Evolutionary conservation across 1,284 basidiomycete genomes (phyloP).

Genomic region (Ustilago sp.): DNA sequence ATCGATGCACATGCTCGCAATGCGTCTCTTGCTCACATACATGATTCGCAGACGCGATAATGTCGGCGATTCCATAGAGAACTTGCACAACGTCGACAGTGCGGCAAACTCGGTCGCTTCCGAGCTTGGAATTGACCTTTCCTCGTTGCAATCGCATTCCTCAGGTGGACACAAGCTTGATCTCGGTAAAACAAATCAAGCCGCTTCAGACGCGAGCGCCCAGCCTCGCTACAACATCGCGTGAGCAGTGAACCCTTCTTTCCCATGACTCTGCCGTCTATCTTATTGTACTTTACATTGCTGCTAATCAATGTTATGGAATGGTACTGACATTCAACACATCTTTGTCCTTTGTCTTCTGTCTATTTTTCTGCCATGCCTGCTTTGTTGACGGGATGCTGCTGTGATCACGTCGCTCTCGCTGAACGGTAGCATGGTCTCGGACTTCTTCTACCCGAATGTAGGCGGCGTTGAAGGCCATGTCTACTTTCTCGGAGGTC

Average conservation of each 20-base stretch:
- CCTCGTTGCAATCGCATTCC: constrained; percentile 3
- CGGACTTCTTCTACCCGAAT: constrained; percentile 94
- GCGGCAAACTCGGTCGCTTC: constrained; percentile 23
- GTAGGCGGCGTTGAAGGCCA: constrained; percentile 97
- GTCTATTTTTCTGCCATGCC: not conserved
- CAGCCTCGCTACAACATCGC: constrained; percentile 48
- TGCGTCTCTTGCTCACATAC: constrained; percentile 27
- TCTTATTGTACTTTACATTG: not conserved
- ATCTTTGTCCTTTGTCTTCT: constrained; percentile 2
- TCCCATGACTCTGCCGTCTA: not conserved
- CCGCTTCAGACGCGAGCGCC: constrained; percentile 12
- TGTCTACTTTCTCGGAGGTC: constrained; percentile 76
- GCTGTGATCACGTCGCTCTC: not conserved
- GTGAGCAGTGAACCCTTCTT: constrained; percentile 34
- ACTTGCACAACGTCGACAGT: not conserved
- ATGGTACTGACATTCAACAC: constrained; percentile 15
- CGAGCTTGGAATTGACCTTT: constrained; percentile 22
- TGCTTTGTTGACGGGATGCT: not conserved
- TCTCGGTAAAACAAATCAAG: not conserved
- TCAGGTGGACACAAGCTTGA: not conserved
- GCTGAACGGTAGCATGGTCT: constrained; percentile 80
- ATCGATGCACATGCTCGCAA: constrained; percentile 33
- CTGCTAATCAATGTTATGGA: not conserved
- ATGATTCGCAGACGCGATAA: not conserved
- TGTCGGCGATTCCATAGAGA: not conserved